Conservation (phyloP, 2,329 filamentous ascomycete species). For the Diplocarpon mali region DNA sequence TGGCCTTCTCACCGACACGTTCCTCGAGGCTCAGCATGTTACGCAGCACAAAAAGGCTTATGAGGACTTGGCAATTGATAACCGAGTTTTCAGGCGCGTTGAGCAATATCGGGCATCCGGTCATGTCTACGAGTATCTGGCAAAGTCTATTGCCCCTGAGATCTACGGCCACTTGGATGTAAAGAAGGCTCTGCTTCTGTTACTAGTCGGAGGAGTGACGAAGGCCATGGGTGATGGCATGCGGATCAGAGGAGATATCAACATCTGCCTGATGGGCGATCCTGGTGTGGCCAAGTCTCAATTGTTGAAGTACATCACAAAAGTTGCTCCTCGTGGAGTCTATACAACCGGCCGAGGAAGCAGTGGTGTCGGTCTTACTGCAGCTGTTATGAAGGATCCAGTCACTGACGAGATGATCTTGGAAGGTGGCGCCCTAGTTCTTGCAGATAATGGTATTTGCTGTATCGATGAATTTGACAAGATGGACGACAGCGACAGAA, state of each 20-base stretch:
- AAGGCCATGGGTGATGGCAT: constrained; percentile 98
- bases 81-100: constrained; percentile 69
- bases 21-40: constrained; percentile 87
- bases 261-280: constrained; percentile 97
- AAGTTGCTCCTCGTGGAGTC: constrained; percentile 82
- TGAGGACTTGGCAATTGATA: constrained; percentile 79
- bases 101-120: constrained; percentile 75
- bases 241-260: constrained; percentile 98
- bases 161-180: constrained; percentile 95
- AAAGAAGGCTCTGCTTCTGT: constrained; percentile 91
- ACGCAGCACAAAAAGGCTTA: constrained; percentile 98
- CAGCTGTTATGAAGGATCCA: constrained; percentile 70
- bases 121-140: constrained; percentile 90
- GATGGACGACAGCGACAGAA: constrained; percentile 70
- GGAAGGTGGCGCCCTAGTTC: constrained; percentile 67
- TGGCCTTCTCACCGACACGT: constrained; percentile 93
- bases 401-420: constrained; percentile 71
- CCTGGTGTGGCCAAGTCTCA: constrained; percentile 99
- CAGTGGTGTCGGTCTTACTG: constrained; percentile 71
- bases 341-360: constrained; percentile 76
- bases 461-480: constrained; percentile 83
- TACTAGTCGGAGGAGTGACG: constrained; percentile 89
- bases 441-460: constrained; percentile 74
- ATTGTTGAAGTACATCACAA: constrained; percentile 94
- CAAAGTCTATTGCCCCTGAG: constrained; percentile 92